phyloP scores from a whole-genome alignment of 148 eudicot genomes.

The Camellia japonica region DNA sequence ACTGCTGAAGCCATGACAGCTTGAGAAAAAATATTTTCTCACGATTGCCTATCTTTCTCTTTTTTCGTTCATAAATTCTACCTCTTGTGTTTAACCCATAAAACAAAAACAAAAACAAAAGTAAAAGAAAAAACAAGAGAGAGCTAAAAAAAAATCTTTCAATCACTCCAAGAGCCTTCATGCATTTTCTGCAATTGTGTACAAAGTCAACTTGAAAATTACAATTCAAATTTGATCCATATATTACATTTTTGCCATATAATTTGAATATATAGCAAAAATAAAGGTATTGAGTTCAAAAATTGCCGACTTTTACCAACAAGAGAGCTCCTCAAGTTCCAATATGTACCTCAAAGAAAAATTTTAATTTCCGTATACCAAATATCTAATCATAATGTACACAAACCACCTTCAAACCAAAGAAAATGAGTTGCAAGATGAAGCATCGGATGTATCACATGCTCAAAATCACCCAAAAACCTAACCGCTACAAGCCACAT shows the following conservation, averaged over 20 bases:
- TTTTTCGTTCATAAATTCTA: no score
- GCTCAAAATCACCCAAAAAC: constrained; percentile 17
- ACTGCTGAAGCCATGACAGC: no score
- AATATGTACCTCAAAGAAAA: not conserved
- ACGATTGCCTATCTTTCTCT: no score
- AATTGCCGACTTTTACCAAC: not conserved
- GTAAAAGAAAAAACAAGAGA: no score
- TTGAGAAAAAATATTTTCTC: no score
- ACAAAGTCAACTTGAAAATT: not conserved
- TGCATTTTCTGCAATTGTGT: not conserved
- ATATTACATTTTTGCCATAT: constrained; percentile 13
- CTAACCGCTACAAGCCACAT: constrained; percentile 13
- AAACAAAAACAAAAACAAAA: no score
- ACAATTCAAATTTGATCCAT: not conserved
- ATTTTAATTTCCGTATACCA: constrained; percentile 19
- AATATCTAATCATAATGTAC: constrained; percentile 43
- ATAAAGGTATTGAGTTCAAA: constrained; percentile 1
- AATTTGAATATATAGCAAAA: constrained; percentile 20
- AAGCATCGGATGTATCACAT: constrained; percentile 11
- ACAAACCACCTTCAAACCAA: constrained; percentile 21
- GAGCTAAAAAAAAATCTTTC: not conserved
- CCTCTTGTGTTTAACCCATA: no score
- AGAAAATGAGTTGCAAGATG: constrained; percentile 20
- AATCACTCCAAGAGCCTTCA: not conserved
- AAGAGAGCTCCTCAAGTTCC: constrained; percentile 22